Conservation (phyloP, 257 asterid genomes). For the Solanum boliviense region DNA sequence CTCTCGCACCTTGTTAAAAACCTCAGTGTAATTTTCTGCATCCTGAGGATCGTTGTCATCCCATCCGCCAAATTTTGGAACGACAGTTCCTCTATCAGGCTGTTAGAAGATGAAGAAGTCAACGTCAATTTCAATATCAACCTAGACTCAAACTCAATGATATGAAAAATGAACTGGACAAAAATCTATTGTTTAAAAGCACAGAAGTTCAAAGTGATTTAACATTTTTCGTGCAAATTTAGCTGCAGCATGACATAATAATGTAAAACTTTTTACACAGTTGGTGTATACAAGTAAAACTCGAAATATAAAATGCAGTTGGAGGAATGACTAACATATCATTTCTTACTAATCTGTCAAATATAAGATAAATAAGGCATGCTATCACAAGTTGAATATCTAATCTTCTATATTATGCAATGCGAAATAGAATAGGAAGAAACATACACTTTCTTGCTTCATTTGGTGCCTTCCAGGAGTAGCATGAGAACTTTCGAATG, state of each 20-base stretch:
- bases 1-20: constrained; percentile 49
- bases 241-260: neutral
- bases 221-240: neutral
- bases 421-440: neutral
- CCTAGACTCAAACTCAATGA: neutral
- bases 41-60: constrained; percentile 54
- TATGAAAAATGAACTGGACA: neutral
- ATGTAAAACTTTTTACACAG: neutral
- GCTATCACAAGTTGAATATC: neutral
- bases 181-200: neutral
- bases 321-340: neutral
- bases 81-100: constrained; percentile 40
- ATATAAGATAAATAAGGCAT: neutral
- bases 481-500: constrained; percentile 14
- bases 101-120: neutral
- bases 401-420: neutral
- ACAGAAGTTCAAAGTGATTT: neutral
- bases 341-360: too few relatives aligned
- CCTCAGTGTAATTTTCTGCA: constrained; percentile 65
- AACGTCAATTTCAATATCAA: neutral
- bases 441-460: constrained; percentile 47
- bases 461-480: constrained; percentile 25
- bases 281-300: neutral
- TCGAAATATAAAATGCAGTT: neutral
- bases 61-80: constrained; percentile 91